Conservation (phyloP, 176 grass and related monocot genomes). For the Pharus latifolius region DNA sequence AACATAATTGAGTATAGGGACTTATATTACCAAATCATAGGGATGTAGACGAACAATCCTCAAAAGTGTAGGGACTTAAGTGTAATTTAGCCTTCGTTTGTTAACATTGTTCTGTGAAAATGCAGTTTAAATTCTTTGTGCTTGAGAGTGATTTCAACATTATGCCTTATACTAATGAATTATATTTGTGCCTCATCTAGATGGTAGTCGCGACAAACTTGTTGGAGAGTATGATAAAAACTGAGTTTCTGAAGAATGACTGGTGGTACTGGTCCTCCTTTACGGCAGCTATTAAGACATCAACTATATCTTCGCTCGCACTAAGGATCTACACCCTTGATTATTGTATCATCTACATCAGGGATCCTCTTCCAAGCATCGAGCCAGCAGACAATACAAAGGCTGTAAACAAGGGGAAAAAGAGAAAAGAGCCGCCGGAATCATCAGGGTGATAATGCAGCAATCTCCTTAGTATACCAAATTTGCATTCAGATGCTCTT, state of each 20-base stretch:
- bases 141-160: constrained; percentile 1
- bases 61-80: background rate
- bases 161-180: constrained; percentile 13
- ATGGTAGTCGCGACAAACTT: constrained; percentile 69
- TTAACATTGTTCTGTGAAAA: background rate
- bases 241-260: constrained; percentile 67
- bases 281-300: constrained; percentile 68
- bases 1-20: too few species aligned
- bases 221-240: constrained; percentile 72
- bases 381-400: constrained; percentile 25
- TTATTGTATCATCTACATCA: constrained; percentile 63
- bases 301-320: constrained; percentile 68
- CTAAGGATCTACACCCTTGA: constrained; percentile 83
- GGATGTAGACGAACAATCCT: too few species aligned
- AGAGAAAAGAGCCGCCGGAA: constrained; percentile 26
- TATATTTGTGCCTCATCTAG: constrained; percentile 29
- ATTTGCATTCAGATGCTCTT: constrained; percentile 15
- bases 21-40: background rate
- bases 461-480: constrained; percentile 12
- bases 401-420: constrained; percentile 35
- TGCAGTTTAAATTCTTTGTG: background rate
- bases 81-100: background rate
- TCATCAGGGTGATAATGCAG: constrained; percentile 13
- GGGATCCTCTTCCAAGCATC: constrained; percentile 28
- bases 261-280: constrained; percentile 99